These are phyloP conservation scores for Pleodorina starrii DNA, from an alignment of 139 green algal species.

Conservation along the genomic window DNA sequence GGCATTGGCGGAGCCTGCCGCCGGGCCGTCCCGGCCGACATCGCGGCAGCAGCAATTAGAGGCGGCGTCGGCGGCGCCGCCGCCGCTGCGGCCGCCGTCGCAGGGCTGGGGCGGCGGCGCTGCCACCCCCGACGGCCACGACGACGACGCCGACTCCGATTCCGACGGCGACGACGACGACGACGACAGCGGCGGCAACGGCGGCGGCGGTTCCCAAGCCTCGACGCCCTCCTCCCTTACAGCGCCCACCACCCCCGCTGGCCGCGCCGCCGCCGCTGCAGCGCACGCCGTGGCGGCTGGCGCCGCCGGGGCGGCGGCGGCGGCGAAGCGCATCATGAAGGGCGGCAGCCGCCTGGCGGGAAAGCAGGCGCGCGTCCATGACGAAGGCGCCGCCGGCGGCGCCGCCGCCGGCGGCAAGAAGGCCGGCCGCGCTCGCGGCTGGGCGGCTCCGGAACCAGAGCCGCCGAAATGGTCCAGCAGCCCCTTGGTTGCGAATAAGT, in stretches of 20 bases:
- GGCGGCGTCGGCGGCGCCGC: too few species aligned
- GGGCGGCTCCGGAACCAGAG: not conserved
- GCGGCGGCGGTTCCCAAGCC: not conserved
- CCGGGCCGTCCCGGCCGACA: not conserved
- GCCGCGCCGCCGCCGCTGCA: not conserved
- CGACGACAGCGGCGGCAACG: not conserved
- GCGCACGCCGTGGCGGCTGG: not conserved
- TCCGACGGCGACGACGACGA: not conserved
- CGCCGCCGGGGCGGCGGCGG: not conserved
- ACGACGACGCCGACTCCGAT: not conserved
- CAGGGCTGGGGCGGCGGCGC: not conserved
- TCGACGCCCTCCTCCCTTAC: not conserved
- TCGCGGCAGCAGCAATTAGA: not conserved
- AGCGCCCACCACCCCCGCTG: not conserved
- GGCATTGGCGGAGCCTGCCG: not conserved
- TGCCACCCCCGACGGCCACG: too few species aligned
- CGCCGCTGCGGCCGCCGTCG: not conserved
- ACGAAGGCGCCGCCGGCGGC: not conserved
- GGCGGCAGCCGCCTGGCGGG: slow-evolving; percentile 2
- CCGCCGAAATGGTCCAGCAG: not conserved
- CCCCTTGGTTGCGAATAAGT: not conserved
- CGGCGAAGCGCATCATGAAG: not conserved
- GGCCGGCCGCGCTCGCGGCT: not conserved
- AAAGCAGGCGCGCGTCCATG: not conserved
- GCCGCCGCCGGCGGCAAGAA: not conserved